A percentile compares a stretch with the other conserved stretches of the same genome.
These are phyloP conservation scores for Annona cherimola DNA, from an alignment of 164 flowering plant species.

Conservation along the genomic window DNA sequence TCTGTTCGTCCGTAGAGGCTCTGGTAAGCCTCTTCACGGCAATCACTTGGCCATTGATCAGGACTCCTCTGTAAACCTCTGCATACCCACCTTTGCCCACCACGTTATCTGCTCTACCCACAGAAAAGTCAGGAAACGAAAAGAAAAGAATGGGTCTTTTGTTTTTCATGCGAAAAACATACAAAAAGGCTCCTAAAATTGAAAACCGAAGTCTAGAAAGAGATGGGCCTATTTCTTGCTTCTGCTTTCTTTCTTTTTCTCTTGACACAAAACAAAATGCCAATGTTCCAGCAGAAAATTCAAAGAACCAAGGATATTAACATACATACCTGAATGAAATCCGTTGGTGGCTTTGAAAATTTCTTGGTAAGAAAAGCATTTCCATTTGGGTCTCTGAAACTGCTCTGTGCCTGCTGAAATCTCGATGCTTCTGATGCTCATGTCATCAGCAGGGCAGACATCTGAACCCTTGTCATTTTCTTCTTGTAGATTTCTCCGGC, in stretches of 20 bases:
- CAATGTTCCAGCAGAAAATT: neutral
- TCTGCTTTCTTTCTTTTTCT: neutral
- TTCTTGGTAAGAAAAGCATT: constrained; percentile 78
- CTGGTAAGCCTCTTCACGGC: constrained; percentile 76
- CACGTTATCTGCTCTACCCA: constrained; percentile 53
- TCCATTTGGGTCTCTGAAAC: constrained; percentile 64
- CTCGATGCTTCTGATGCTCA: constrained; percentile 6
- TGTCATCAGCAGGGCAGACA: neutral
- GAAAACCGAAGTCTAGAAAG: neutral
- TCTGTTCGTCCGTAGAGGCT: constrained; percentile 57
- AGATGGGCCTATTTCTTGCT: neutral
- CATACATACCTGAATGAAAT: constrained; percentile 52
- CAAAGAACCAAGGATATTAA: neutral
- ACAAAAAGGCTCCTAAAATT: neutral
- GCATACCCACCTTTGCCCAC: constrained; percentile 95
- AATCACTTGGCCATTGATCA: constrained; percentile 57
- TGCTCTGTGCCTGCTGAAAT: constrained; percentile 15
- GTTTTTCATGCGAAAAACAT: neutral
- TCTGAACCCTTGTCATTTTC: constrained; percentile 13
- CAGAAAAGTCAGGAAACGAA: neutral
- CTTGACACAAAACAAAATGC: neutral
- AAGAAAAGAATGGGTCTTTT: neutral
- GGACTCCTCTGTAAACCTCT: constrained; percentile 80
- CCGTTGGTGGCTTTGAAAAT: constrained; percentile 70
- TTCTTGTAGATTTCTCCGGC: constrained; percentile 35